These are phyloP conservation scores for Podaxis mareebaensis DNA, from an alignment of 768 basidiomycete genomes.

Conservation along the genomic window DNA sequence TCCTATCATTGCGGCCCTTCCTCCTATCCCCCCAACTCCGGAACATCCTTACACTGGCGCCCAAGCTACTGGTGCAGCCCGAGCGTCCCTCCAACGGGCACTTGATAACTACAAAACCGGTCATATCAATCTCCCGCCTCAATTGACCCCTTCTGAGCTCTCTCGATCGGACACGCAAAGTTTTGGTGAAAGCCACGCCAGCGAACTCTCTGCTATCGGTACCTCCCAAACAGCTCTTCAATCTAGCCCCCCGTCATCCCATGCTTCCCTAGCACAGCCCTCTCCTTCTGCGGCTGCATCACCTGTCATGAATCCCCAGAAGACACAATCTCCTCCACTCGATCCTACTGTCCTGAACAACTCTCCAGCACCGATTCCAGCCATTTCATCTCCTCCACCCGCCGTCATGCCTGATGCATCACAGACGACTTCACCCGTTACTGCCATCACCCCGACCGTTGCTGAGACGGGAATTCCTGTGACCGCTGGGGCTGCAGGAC, in stretches of 20 bases:
- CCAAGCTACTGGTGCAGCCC: slow-evolving; percentile 63
- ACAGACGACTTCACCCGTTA: not conserved
- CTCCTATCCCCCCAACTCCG: slow-evolving; percentile 63
- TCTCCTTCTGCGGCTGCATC: slow-evolving; percentile 9
- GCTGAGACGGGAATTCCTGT: slow-evolving; percentile 79
- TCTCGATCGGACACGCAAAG: slow-evolving; percentile 73
- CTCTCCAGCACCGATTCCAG: slow-evolving; percentile 39
- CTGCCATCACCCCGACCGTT: slow-evolving; percentile 51
- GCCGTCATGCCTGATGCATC: slow-evolving; percentile 18
- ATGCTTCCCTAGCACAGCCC: slow-evolving; percentile 11
- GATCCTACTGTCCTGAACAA: slow-evolving; percentile 37
- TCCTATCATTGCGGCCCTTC: slow-evolving; percentile 62
- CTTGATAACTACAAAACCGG: slow-evolving; percentile 79
- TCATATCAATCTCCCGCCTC: slow-evolving; percentile 51
- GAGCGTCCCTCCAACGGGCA: slow-evolving; percentile 75
- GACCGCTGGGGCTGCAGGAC: slow-evolving; percentile 56
- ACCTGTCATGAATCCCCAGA: not conserved
- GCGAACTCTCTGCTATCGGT: slow-evolving; percentile 63
- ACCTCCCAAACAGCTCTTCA: slow-evolving; percentile 26
- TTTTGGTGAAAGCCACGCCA: slow-evolving; percentile 83
- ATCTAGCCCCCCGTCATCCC: slow-evolving; percentile 25
- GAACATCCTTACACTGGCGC: slow-evolving; percentile 60
- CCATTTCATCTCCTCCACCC: slow-evolving; percentile 20
- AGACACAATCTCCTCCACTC: slow-evolving; percentile 29
- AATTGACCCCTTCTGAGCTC: slow-evolving; percentile 52